Evolutionary conservation across 257 asterid species (phyloP).

Genomic region (Nicotiana sylvestris): DNA sequence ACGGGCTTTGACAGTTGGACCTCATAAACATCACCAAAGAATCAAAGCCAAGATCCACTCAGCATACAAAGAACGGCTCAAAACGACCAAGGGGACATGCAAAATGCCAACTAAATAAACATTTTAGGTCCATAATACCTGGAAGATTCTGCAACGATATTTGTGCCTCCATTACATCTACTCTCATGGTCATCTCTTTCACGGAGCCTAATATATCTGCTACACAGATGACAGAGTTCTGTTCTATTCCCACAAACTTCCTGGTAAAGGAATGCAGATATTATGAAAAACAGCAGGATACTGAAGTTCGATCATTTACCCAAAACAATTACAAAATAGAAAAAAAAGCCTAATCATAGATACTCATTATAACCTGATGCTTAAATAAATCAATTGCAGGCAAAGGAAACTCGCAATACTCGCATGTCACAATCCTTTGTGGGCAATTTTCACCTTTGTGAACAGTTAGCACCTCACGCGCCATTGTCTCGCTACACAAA

Average conservation of each 20-base stretch:
- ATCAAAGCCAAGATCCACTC: background rate
- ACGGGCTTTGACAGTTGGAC: background rate
- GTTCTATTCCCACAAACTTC: slow-evolving; percentile 95
- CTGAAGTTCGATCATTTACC: background rate
- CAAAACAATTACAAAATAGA: background rate
- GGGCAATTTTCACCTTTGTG: slow-evolving; percentile 94
- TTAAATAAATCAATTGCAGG: slow-evolving; percentile 85
- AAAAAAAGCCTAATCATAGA: background rate
- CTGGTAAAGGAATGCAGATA: slow-evolving; percentile 35
- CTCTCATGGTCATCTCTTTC: slow-evolving; percentile 71
- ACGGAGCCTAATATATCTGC: slow-evolving; percentile 75
- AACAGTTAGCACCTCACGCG: slow-evolving; percentile 63
- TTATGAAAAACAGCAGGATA: background rate
- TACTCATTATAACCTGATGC: slow-evolving; percentile 68
- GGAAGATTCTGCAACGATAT: slow-evolving; percentile 69
- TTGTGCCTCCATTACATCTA: slow-evolving; percentile 52
- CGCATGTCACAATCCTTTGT: slow-evolving; percentile 82
- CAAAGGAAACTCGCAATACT: slow-evolving; percentile 90
- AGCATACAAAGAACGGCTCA: background rate
- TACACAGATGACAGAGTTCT: slow-evolving; percentile 68
- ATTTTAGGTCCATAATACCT: slow-evolving; percentile 37
- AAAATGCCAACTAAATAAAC: slow-evolving; percentile 7
- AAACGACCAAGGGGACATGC: background rate
- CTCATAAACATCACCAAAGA: background rate
- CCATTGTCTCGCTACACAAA: slow-evolving; percentile 87